Evolutionary conservation across 1,139 yeast genomes (phyloP).

Genomic region (Sugiyamaella castrensis): DNA sequence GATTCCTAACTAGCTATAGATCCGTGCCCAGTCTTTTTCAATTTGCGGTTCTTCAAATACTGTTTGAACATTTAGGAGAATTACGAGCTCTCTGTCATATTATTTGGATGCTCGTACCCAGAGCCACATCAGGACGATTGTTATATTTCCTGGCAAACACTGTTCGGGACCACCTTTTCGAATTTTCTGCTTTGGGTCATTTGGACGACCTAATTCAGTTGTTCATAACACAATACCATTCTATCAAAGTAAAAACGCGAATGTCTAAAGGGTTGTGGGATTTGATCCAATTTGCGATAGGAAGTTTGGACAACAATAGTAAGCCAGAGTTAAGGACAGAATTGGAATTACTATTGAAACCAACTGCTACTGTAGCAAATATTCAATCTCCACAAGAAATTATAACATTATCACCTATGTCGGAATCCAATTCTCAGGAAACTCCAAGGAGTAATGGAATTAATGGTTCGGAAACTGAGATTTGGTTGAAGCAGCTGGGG

Average conservation of each 20-base stretch:
- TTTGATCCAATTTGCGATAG: slow-evolving; percentile 24
- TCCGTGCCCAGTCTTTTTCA: slow-evolving; percentile 19
- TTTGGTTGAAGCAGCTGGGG: slow-evolving; percentile 5
- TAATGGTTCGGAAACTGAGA: slow-evolving; percentile 3
- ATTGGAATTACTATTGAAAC: slow-evolving; percentile 26
- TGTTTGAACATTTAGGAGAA: slow-evolving; percentile 25
- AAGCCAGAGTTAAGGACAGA: slow-evolving; percentile 22
- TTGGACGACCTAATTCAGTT: slow-evolving; percentile 25
- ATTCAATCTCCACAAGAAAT: slow-evolving; percentile 29
- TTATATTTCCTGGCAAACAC: slow-evolving; percentile 29
- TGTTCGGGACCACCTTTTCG: slow-evolving; percentile 24
- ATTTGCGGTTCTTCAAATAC: slow-evolving; percentile 27
- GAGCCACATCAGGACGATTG: slow-evolving; percentile 20
- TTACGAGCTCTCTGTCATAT: slow-evolving; percentile 25
- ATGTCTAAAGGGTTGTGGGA: slow-evolving; percentile 31
- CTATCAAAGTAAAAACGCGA: slow-evolving; percentile 25
- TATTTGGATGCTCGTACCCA: slow-evolving; percentile 25
- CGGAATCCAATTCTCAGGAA: slow-evolving; percentile 21
- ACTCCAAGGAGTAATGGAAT: slow-evolving; percentile 7
- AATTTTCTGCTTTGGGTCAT: slow-evolving; percentile 29
- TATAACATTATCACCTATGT: slow-evolving; percentile 32
- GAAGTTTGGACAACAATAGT: slow-evolving; percentile 16
- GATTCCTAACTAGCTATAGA: slow-evolving; percentile 6
- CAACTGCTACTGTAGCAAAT: slow-evolving; percentile 10
- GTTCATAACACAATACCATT: slow-evolving; percentile 23